Evolutionary conservation across 192 early-diverging fungal species (phyloP), one percentile per base, ranked within the genome.

Genomic region (Spizellomyces punctatus): DNA sequence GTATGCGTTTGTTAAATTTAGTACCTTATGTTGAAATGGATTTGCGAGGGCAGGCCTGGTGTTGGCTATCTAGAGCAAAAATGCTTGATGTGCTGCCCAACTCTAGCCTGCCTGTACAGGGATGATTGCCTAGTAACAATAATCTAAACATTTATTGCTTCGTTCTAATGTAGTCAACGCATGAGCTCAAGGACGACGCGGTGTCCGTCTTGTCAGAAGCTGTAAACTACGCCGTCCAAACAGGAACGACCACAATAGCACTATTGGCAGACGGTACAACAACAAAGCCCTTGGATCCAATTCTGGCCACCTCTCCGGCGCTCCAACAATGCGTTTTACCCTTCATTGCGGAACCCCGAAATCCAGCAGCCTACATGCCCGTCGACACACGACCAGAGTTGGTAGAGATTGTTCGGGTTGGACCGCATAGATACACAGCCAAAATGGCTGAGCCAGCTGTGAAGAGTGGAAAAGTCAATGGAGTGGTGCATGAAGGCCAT

Each of bases 301-400:
- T n/a, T 44, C 56, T 14, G 22, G 17, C 19, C n/a, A 6, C 64
- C n/a, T 10, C 36, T 67, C 16, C 67, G 56, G 45, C 12, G 36
- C 21, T 16, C 7, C 65, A n/a, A 22, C 54, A 56, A 22, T 56
- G 54, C 54, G 67, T 17, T n/a, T 19, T 57, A 17, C 64, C 67
- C 6, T 21, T 57, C 22, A 63, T 66, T n/a, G 19, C 67, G 17
- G 16, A 50, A 22, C 67, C 12, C 16, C 3, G 16, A 14, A 21
- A 42, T 17, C n/a, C 12, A n/a, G n/a, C 59, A n/a, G 41, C 64
- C 14, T 62, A 66, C 41, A 43, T 65, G 16, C 67, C 47, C 6
- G 10, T 69, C n/a, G 56, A 65, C 16, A 57, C n/a, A 66, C 64
- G 56, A 27, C 64, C 56, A 66, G 47, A 66, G 14, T 61, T 56